These are phyloP conservation scores for Ascomycota sp. DNA, from an alignment of 2,329 filamentous ascomycete species.

Conservation along the genomic window DNA sequence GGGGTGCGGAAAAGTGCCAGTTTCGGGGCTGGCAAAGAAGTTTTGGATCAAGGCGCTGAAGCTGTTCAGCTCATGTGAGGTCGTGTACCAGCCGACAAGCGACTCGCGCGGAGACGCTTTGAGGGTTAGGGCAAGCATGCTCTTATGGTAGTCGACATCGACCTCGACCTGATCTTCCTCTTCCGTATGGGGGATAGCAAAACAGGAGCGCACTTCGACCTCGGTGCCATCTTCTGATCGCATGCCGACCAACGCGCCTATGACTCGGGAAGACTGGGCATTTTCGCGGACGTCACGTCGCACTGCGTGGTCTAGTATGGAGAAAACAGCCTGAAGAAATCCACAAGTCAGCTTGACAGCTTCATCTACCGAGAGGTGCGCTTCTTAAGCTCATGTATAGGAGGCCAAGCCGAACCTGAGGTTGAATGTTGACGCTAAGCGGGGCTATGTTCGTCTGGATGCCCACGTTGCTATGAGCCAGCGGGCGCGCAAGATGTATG, in stretches of 20 bases:
- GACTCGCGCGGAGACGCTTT: conserved; percentile 86
- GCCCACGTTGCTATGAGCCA: conserved; percentile 60
- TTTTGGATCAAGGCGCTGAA: conserved; percentile 96
- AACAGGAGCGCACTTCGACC: conserved; percentile 86
- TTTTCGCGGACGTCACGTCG: conserved; percentile 48
- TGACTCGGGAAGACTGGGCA: conserved; percentile 81
- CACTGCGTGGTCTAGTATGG: conserved; percentile 79
- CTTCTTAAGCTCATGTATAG: no score
- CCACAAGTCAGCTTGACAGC: background rate
- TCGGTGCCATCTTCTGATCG: conserved; percentile 93
- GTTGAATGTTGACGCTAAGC: conserved; percentile 82
- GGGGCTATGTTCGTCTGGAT: conserved; percentile 73
- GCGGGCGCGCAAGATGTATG: conserved; percentile 79
- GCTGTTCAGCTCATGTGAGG: conserved; percentile 86
- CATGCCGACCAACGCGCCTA: conserved; percentile 80
- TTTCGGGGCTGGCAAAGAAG: conserved; percentile 93
- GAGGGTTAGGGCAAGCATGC: conserved; percentile 87
- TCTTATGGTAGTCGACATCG: conserved; percentile 99
- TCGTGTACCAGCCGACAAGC: conserved; percentile 95
- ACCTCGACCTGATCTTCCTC: conserved; percentile 97
- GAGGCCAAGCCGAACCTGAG: conserved; percentile 42
- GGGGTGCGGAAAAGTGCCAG: conserved; percentile 92
- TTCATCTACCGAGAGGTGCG: conserved; percentile 1
- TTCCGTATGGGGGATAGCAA: conserved; percentile 95
- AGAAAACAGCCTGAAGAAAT: conserved; percentile 35